phyloP scores from a whole-genome alignment of 257 asterid species.

The Coffea eugenioides region DNA sequence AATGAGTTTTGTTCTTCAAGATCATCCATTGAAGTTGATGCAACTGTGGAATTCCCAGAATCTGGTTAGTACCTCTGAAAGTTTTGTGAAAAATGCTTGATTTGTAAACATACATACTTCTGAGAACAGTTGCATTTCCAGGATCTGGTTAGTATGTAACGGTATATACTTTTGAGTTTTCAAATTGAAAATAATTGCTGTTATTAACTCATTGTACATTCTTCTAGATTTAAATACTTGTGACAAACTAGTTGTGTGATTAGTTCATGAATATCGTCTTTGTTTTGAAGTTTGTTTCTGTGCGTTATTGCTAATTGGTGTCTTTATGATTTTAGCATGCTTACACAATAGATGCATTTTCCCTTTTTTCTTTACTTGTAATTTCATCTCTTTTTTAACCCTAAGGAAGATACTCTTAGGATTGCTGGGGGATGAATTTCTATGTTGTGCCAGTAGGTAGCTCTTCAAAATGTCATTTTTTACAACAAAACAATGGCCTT shows the following conservation, averaged over 20 bases:
- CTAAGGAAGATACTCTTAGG: neutral
- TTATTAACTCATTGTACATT: neutral
- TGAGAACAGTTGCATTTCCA: too few species aligned
- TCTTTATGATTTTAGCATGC: neutral
- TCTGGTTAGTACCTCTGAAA: constrained; percentile 36
- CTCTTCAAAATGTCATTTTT: neutral
- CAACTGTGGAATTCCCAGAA: constrained; percentile 23
- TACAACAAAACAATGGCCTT: neutral
- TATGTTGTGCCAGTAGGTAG: neutral
- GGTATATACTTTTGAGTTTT: neutral
- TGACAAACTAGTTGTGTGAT: neutral
- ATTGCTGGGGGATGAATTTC: neutral
- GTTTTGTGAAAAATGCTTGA: constrained; percentile 8
- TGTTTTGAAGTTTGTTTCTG: neutral
- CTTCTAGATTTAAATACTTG: neutral
- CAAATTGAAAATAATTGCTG: neutral
- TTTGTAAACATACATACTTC: neutral
- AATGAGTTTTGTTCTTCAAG: constrained; percentile 24
- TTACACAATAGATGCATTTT: neutral
- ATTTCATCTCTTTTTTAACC: neutral
- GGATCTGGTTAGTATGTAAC: too few species aligned
- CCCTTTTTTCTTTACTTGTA: too few species aligned
- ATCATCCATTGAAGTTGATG: constrained; percentile 25
- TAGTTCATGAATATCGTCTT: neutral
- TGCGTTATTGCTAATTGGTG: neutral